Percentiles rank a stretch among this genome's conserved stretches.
phyloP scores from a whole-genome alignment of 306 rosid genomes.

The Rubus parviflorus region DNA sequence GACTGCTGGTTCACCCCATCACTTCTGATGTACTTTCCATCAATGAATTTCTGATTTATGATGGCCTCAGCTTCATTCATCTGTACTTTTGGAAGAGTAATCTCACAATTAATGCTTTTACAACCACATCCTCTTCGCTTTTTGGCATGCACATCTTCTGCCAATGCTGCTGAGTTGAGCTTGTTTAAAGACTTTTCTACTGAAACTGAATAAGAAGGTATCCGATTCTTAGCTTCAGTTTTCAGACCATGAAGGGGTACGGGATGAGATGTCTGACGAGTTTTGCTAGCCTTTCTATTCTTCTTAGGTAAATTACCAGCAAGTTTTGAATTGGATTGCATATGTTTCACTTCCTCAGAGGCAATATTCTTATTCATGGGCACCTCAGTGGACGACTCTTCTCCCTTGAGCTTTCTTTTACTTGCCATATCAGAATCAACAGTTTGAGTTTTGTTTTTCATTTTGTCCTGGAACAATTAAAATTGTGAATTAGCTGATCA shows the following conservation, averaged over 20 bases:
- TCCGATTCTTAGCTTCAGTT: conserved; percentile 12
- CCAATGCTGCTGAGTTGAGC: conserved; percentile 26
- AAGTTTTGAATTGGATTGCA: conserved; percentile 18
- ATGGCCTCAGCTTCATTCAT: conserved; percentile 48
- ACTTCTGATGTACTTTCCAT: conserved; percentile 35
- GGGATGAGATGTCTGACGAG: conserved; percentile 21
- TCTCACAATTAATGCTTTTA: conserved; percentile 38
- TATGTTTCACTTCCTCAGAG: conserved; percentile 4
- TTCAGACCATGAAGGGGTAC: conserved; percentile 2
- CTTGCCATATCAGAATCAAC: conserved; percentile 20
- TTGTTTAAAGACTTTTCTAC: conserved; percentile 27
- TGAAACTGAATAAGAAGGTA: conserved; percentile 22
- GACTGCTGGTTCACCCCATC: conserved; percentile 49
- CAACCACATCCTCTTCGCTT: conserved; percentile 46
- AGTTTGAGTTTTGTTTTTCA: background rate
- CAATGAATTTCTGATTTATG: conserved; percentile 41
- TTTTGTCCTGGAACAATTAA: conserved; percentile 26
- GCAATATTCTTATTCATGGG: conserved; percentile 3
- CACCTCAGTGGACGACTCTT: conserved; percentile 17
- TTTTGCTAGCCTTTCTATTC: conserved; percentile 22
- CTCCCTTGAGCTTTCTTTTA: conserved; percentile 15
- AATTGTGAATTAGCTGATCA: conserved; percentile 13
- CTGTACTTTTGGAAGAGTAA: conserved; percentile 23
- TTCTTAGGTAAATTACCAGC: conserved; percentile 17
- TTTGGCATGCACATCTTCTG: conserved; percentile 38